Evolutionary conservation across 2,329 filamentous ascomycete species (phyloP).

Genomic region (Exserohilum rostratum): DNA sequence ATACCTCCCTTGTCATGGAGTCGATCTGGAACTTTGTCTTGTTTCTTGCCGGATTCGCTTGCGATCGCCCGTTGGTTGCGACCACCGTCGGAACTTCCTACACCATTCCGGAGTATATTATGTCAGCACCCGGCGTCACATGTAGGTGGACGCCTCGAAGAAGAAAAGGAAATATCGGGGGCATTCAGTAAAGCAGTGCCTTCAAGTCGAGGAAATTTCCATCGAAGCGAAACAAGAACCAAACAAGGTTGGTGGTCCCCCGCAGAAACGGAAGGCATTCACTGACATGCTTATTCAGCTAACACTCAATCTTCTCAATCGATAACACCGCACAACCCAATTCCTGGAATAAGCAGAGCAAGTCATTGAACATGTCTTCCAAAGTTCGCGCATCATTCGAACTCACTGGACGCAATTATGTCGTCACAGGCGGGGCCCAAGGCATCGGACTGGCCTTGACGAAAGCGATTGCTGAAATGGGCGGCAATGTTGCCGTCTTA

Average conservation of each 20-base stretch:
- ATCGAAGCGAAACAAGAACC: neutral
- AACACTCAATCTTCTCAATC: neutral
- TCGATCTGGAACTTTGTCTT: neutral
- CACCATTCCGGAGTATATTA: neutral
- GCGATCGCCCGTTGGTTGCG: neutral
- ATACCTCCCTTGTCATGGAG: neutral
- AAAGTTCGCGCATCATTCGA: constrained; percentile 22
- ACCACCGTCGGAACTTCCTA: neutral
- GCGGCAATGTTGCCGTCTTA: constrained; percentile 25
- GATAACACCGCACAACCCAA: neutral
- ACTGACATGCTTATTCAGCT: neutral
- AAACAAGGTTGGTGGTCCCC: neutral
- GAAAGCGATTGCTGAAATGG: constrained; percentile 26
- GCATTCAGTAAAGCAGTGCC: neutral
- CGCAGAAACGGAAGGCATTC: neutral
- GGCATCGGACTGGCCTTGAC: constrained; percentile 25
- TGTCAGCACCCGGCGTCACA: neutral
- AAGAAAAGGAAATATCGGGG: neutral
- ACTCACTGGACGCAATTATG: constrained; percentile 21
- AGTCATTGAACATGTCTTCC: neutral
- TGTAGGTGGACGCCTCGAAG: neutral
- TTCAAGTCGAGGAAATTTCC: neutral
- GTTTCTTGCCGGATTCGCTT: neutral
- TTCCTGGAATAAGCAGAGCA: neutral
- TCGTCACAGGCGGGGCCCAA: constrained; percentile 27